These are phyloP conservation scores for Nevesoporus exiguus DNA, from an alignment of 768 basidiomycete species.

Conservation along the genomic window DNA sequence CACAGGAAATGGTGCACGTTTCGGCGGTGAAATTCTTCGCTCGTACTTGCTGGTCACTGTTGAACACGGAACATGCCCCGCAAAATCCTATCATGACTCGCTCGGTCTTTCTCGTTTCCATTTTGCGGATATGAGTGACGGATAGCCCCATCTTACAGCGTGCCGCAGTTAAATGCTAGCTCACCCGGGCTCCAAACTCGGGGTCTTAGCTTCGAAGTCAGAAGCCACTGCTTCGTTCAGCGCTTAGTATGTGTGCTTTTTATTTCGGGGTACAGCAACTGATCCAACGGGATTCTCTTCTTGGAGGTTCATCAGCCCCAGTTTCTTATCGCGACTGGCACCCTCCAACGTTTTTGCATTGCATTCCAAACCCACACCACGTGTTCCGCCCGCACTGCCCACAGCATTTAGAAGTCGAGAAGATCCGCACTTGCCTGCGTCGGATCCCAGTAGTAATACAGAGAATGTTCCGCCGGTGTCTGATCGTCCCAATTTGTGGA, in stretches of 20 bases:
- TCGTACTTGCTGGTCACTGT: too few relatives aligned
- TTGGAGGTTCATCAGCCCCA: not conserved
- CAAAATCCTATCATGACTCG: not conserved
- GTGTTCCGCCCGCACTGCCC: not conserved
- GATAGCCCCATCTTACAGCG: not conserved
- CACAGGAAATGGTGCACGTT: not conserved
- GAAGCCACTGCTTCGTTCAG: too few relatives aligned
- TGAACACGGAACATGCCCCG: not conserved
- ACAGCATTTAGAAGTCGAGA: constrained; percentile 22
- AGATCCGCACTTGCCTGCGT: not conserved
- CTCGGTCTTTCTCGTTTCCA: not conserved
- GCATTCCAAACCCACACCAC: not conserved
- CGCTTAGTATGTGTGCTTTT: not conserved
- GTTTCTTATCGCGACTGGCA: not conserved
- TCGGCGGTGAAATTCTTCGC: not conserved
- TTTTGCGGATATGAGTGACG: not conserved
- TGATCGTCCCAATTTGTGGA: not conserved
- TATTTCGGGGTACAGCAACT: not conserved
- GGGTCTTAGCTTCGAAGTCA: not conserved
- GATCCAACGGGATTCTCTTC: too few relatives aligned
- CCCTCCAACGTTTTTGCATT: constrained; percentile 4
- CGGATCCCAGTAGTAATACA: constrained; percentile 8
- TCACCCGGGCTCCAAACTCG: not conserved
- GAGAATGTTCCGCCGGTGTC: constrained; percentile 14
- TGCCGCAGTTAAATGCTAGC: not conserved